A percentile compares a stretch with the other conserved stretches of the same genome.
phyloP scores from a whole-genome alignment of 1,139 yeast species.

The Suhomyces yuchorum region DNA sequence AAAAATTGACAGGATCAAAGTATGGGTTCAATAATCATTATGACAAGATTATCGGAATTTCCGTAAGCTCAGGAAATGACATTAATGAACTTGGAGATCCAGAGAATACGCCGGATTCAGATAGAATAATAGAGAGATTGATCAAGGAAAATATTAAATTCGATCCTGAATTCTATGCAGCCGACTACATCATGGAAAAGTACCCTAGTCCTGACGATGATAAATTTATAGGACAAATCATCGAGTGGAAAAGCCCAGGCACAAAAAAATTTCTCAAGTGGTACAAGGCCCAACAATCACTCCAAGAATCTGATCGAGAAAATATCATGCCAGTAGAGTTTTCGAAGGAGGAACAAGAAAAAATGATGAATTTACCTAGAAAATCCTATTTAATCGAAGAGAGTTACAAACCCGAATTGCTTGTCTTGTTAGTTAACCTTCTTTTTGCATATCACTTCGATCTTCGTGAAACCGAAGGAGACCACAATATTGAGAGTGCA shows the following conservation, averaged over 20 bases:
- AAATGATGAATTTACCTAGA: conserved; percentile 68
- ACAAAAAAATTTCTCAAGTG: conserved; percentile 48
- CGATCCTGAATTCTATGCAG: conserved; percentile 86
- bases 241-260: conserved; percentile 60
- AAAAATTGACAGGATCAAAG: conserved; percentile 22
- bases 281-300: conserved; percentile 41
- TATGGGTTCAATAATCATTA: conserved; percentile 84
- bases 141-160: conserved; percentile 75
- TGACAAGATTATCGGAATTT: conserved; percentile 60
- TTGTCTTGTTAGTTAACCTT: conserved; percentile 63
- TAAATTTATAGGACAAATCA: conserved; percentile 51
- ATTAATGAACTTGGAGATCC: conserved; percentile 86
- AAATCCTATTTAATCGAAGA: conserved; percentile 59
- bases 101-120: conserved; percentile 57
- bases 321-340: conserved; percentile 50
- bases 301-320: conserved; percentile 26
- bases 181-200: conserved; percentile 69
- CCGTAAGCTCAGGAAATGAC: conserved; percentile 81
- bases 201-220: conserved; percentile 59
- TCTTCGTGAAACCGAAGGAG: conserved; percentile 72
- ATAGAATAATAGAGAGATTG: conserved; percentile 64
- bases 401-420: conserved; percentile 47
- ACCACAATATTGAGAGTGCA: conserved; percentile 81
- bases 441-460: conserved; percentile 79
- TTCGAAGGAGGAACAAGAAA: conserved; percentile 60